Conservation (phyloP, 225 moss, liverwort and hornwort genomes). For the Bryum argenteum region DNA sequence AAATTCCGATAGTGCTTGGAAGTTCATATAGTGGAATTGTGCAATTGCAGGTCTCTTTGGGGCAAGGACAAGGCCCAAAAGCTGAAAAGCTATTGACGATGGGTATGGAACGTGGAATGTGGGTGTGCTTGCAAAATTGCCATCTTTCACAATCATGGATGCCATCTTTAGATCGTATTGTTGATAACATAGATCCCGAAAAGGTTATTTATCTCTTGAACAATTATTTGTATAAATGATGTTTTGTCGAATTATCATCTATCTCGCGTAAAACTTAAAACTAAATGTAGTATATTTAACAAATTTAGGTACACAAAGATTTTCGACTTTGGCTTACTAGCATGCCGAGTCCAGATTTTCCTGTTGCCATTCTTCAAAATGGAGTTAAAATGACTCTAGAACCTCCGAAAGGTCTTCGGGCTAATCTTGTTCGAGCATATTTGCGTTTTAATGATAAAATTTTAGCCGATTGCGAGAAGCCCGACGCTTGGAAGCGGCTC, state of each 20-base stretch:
- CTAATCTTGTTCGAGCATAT: conserved; percentile 75
- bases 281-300: not conserved
- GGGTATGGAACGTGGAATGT: conserved; percentile 92
- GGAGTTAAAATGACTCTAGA: conserved; percentile 90
- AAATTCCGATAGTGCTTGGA: not conserved
- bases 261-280: not conserved
- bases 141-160: conserved; percentile 91
- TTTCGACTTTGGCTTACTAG: conserved; percentile 89
- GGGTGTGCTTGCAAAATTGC: conserved; percentile 90
- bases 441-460: conserved; percentile 68
- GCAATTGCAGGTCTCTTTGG: conserved; percentile 62
- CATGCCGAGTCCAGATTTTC: conserved; percentile 82
- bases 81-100: conserved; percentile 70
- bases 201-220: conserved; percentile 40
- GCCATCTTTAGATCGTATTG: conserved; percentile 73
- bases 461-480: conserved; percentile 61
- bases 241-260: not conserved
- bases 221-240: too few species aligned
- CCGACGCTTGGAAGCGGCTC: conserved; percentile 75
- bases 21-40: not conserved
- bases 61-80: conserved; percentile 85
- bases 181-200: conserved; percentile 73
- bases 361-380: conserved; percentile 79
- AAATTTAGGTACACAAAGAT: conserved; percentile 75
- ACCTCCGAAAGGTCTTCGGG: conserved; percentile 79